Conservation (phyloP, 1,284 basidiomycete genomes). For the Moesziomyces globuligerus region DNA sequence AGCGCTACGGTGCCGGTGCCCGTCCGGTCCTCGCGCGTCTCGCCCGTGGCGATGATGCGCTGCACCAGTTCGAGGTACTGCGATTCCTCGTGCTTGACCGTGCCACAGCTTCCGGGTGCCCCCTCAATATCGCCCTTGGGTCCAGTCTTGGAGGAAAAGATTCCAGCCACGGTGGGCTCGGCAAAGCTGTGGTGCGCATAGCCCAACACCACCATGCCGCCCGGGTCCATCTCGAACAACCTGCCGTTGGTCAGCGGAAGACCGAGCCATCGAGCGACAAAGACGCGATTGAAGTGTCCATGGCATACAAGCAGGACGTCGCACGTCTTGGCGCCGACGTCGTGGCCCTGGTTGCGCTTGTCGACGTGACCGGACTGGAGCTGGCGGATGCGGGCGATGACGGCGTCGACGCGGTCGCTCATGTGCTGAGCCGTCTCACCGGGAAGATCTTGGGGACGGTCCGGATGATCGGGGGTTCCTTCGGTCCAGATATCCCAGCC, state of each 20-base stretch:
- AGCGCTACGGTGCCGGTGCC: constrained; percentile 64
- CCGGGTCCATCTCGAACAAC: constrained; percentile 62
- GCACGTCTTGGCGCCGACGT: constrained; percentile 45
- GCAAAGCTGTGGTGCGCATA: constrained; percentile 62
- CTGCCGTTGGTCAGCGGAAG: constrained; percentile 55
- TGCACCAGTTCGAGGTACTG: constrained; percentile 64
- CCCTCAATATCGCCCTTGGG: constrained; percentile 32
- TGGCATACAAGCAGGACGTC: constrained; percentile 64
- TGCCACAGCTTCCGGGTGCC: constrained; percentile 7
- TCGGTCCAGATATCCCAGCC: constrained; percentile 65
- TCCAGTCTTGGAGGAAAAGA: constrained; percentile 61
- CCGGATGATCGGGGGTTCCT: constrained; percentile 60
- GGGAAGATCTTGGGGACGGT: constrained; percentile 44
- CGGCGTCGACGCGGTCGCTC: constrained; percentile 56
- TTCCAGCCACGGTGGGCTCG: constrained; percentile 62
- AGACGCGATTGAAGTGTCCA: constrained; percentile 64
- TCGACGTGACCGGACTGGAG: constrained; percentile 56
- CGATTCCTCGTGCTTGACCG: constrained; percentile 54
- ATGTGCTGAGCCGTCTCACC: constrained; percentile 62
- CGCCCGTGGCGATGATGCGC: constrained; percentile 57
- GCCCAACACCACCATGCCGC: constrained; percentile 62
- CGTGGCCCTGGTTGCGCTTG: constrained; percentile 41
- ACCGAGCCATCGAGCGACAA: constrained; percentile 63
- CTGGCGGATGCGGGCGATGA: constrained; percentile 55
- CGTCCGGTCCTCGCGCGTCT: constrained; percentile 58